These are phyloP conservation scores for Kregervanrija fluxuum DNA, from an alignment of 805 yeast genomes.

Conservation along the genomic window DNA sequence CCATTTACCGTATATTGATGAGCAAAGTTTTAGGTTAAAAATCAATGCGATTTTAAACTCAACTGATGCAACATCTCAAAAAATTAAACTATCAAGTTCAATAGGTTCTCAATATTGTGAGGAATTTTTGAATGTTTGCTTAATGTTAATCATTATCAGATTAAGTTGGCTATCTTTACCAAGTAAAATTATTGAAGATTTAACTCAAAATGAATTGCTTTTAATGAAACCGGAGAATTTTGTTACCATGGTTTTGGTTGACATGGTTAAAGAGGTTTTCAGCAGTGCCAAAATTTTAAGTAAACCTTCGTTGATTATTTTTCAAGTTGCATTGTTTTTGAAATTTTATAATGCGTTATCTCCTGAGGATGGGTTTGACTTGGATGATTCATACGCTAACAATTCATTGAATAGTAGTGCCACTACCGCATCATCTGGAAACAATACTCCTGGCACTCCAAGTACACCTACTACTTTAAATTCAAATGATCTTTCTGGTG, in stretches of 20 bases:
- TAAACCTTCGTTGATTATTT: conserved; percentile 39
- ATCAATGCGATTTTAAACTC: conserved; percentile 39
- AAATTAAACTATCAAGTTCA: conserved; percentile 19
- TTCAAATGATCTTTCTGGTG: conserved; percentile 30
- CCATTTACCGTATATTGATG: conserved; percentile 62
- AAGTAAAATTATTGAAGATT: conserved; percentile 25
- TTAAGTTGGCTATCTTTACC: conserved; percentile 52
- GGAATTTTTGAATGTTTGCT: conserved; percentile 45
- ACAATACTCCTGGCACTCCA: background rate
- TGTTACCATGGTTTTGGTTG: conserved; percentile 34
- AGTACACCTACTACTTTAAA: conserved; percentile 13
- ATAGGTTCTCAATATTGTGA: conserved; percentile 31
- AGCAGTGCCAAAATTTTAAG: conserved; percentile 35
- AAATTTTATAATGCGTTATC: conserved; percentile 49
- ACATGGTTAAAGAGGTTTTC: conserved; percentile 39
- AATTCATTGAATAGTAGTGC: conserved; percentile 1
- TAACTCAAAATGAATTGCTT: conserved; percentile 23
- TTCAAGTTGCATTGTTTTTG: conserved; percentile 54
- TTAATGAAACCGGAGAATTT: conserved; percentile 35
- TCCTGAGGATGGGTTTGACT: conserved; percentile 47
- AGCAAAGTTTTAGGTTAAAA: conserved; percentile 38
- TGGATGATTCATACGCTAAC: conserved; percentile 34
- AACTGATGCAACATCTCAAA: conserved; percentile 27
- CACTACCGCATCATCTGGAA: background rate
- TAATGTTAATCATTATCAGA: conserved; percentile 43